These are phyloP conservation scores for Pythium aquatile DNA, from an alignment of 352 stramenopile species.

Conservation along the genomic window DNA sequence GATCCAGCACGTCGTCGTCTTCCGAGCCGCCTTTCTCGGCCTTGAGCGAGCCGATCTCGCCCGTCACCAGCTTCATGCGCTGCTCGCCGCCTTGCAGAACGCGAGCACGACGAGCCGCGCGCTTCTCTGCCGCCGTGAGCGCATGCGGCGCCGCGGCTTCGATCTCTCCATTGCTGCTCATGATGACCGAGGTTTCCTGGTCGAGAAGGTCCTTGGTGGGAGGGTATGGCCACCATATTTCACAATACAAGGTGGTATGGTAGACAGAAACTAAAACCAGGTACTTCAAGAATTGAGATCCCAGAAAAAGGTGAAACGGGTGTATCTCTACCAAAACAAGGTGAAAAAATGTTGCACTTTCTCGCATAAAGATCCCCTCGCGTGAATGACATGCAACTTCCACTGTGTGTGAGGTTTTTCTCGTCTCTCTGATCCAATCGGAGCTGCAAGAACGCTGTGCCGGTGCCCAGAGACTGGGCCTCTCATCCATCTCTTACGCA, in stretches of 20 bases:
- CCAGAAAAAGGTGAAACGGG: not conserved
- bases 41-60: constrained; percentile 60
- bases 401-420: constrained; percentile 14
- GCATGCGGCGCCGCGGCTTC: constrained; percentile 8
- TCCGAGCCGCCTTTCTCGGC: constrained; percentile 26
- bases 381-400: constrained; percentile 8
- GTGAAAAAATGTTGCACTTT: not conserved
- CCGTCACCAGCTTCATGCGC: constrained; percentile 68
- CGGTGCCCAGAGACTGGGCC: not conserved
- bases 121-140: constrained; percentile 58
- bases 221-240: not conserved
- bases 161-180: constrained; percentile 7
- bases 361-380: constrained; percentile 6
- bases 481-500: not conserved
- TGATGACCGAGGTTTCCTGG: not conserved
- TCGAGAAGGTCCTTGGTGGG: not conserved
- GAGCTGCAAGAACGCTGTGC: not conserved
- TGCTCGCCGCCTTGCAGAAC: constrained; percentile 61
- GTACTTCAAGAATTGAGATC: too few species aligned
- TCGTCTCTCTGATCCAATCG: not conserved
- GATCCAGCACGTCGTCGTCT: constrained; percentile 30
- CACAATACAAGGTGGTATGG: too few species aligned
- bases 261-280: too few species aligned
- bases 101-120: constrained; percentile 54
- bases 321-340: not conserved